phyloP scores from a whole-genome alignment of 75 land plant species.

The Picea sitchensis region DNA sequence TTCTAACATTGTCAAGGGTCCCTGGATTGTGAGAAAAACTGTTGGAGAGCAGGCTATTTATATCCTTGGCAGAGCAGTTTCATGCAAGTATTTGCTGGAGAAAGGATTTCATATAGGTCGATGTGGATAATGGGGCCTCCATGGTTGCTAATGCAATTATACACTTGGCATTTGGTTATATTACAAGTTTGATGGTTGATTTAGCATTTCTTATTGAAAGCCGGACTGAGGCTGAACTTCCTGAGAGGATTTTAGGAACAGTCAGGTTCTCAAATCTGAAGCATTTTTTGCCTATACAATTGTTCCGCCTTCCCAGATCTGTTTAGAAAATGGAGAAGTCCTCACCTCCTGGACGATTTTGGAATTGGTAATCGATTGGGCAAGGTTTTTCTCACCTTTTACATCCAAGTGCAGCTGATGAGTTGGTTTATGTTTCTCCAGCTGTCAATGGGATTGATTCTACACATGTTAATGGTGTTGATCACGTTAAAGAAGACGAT shows the following conservation, averaged over 20 bases:
- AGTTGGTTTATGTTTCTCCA: background rate
- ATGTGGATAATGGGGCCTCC: constrained; percentile 92
- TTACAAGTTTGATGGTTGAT: constrained; percentile 84
- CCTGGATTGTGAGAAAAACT: constrained; percentile 95
- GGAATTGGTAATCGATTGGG: constrained; percentile 54
- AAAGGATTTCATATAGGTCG: constrained; percentile 70
- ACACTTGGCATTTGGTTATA: constrained; percentile 92
- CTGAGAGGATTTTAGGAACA: constrained; percentile 89
- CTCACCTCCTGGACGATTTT: constrained; percentile 31
- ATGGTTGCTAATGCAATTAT: constrained; percentile 96
- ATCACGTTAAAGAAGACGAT: constrained; percentile 3
- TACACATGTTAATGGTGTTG: background rate
- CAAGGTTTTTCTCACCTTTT: constrained; percentile 50
- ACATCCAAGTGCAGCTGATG: constrained; percentile 34
- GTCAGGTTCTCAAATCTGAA: constrained; percentile 80
- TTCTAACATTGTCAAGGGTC: constrained; percentile 92
- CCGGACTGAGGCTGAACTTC: constrained; percentile 80
- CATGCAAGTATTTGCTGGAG: constrained; percentile 62
- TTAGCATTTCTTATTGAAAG: constrained; percentile 91
- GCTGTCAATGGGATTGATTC: constrained; percentile 27
- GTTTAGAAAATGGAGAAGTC: constrained; percentile 19
- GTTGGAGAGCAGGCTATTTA: constrained; percentile 99
- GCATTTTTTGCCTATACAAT: constrained; percentile 58
- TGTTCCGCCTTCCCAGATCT: constrained; percentile 24
- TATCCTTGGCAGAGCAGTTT: constrained; percentile 77